Evolutionary conservation across 148 eudicot genomes (phyloP), one percentile per base, ranked within the genome.

Genomic region (Silene latifolia): DNA sequence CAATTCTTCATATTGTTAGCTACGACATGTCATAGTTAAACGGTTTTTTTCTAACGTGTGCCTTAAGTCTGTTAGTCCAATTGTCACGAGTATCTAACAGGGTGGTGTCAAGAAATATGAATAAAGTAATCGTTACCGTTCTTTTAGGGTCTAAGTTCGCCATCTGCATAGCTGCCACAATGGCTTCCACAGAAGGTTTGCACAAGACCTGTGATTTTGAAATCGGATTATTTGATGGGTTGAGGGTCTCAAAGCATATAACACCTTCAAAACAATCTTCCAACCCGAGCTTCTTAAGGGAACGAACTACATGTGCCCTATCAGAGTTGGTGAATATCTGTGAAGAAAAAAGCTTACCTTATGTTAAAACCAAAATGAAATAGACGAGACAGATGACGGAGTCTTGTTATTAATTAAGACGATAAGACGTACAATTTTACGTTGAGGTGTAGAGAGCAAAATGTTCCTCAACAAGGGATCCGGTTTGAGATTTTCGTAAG

Each of bases 221-320:
- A 47, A 14, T 32, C n/a, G 53, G 74, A 62, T 83, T 42, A 15
- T 73, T 14, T 3, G 67, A 74, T 6, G 80, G 84, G 80, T 94
- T 94, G 11, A 94, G 88, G 59, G 98, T 90, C 77, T 94, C 98
- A 69, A 94, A 94, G 80, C 97, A 91, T 68, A 94, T 94, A 20
- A 94, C 78, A 8, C 96, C 98, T 70, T 94, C 92, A 60, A 94
- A 94, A 63, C 98, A 94, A 72, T 87, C 98, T 86, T 88, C 98
- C 74, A 94, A 79, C 1, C 90, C 88, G 71, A 90, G 61, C 74
- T 81, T 86, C 3, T 67, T 84, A 3, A 94, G 87, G 51, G 82
- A 92, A 29, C 79, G 84, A 59, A 72, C 86, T 71, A 73, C 88
- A 74, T 94, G 98, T 11, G 83, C 91, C 82, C 72, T 83, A 66